Evolutionary conservation across 139 green algal genomes (phyloP).

Genomic region (Pleodorina starrii): DNA sequence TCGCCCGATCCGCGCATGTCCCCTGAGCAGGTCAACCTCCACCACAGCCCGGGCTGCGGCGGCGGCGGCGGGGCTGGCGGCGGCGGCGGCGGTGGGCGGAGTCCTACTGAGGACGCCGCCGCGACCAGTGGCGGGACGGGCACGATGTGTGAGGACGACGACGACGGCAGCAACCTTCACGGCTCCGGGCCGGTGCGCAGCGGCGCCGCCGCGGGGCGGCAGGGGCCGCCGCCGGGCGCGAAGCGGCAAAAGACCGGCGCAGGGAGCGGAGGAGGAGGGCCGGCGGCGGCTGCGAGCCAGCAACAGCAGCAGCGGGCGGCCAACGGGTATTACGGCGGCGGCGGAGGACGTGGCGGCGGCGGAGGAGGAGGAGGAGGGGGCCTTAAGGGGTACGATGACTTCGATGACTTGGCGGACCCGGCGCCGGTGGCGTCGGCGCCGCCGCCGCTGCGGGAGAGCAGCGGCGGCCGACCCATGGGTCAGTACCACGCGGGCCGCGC

Average conservation of each 20-base stretch:
- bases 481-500: background rate
- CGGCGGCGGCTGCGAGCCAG: background rate
- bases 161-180: background rate
- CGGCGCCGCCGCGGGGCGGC: background rate
- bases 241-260: slow-evolving; percentile 26
- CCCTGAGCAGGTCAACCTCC: background rate
- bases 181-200: background rate
- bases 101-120: background rate
- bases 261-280: background rate
- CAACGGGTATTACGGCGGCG: background rate
- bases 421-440: background rate
- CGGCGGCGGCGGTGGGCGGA: background rate
- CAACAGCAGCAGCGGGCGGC: background rate
- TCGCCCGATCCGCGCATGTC: slow-evolving; percentile 27
- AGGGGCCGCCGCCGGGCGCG: background rate
- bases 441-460: background rate
- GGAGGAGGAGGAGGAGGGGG: background rate
- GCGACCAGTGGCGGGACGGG: background rate
- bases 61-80: background rate
- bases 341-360: background rate
- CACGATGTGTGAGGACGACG: slow-evolving; percentile 1
- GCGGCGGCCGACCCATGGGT: background rate
- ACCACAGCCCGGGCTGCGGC: background rate
- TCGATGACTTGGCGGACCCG: slow-evolving; percentile 34
- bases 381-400: slow-evolving; percentile 8